Evolutionary conservation across 2,329 filamentous ascomycete species (phyloP).

Genomic region (Colletotrichum australisinense): DNA sequence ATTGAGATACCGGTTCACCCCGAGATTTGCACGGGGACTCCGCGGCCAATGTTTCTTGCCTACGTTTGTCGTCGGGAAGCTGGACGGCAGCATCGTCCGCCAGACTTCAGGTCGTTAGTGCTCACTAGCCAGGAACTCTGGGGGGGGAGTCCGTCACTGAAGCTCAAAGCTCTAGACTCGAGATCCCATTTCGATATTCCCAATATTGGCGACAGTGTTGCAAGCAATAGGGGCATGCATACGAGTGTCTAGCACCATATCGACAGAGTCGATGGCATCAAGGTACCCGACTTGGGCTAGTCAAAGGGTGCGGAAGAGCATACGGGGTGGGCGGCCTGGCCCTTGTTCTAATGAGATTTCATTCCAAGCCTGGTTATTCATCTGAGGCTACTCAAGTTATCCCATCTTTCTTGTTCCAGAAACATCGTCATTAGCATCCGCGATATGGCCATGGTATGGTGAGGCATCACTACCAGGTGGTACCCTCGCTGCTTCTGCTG

Average conservation of each 20-base stretch:
- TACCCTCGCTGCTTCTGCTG: neutral
- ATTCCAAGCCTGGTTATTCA: constrained; percentile 20
- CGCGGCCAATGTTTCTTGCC: constrained; percentile 6
- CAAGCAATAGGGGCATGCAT: neutral
- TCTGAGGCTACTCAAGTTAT: neutral
- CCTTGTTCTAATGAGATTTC: constrained; percentile 17
- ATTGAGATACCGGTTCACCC: constrained; percentile 38
- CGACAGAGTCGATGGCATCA: constrained; percentile 6
- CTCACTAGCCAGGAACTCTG: neutral
- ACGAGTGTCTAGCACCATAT: neutral
- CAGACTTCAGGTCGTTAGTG: neutral
- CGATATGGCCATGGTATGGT: neutral
- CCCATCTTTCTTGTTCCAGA: neutral
- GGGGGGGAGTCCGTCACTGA: neutral
- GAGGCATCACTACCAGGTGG: neutral
- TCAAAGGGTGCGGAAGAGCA: neutral
- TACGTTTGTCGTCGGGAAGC: neutral
- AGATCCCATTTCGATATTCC: neutral
- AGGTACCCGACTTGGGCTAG: constrained; percentile 20
- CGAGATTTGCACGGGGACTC: constrained; percentile 37
- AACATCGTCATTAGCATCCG: neutral
- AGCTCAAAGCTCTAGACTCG: neutral
- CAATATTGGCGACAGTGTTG: neutral
- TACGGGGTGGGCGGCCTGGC: neutral
- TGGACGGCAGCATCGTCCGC: neutral